phyloP scores from a whole-genome alignment of 2,329 filamentous ascomycete genomes.

The Hypoxylon sp. region DNA sequence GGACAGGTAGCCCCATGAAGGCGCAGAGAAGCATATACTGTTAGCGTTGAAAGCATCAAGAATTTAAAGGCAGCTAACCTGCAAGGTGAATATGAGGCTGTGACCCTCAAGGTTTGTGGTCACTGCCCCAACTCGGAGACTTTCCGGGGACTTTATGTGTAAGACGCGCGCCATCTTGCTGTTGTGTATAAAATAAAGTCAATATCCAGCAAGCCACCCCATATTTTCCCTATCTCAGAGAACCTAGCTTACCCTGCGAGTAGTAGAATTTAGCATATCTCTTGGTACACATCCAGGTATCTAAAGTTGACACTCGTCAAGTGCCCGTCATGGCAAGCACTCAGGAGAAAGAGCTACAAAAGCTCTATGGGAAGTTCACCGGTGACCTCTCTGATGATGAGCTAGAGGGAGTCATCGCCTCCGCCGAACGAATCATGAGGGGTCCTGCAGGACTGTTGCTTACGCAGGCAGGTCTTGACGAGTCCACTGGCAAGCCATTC shows the following conservation, averaged over 20 bases:
- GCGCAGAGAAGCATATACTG: not conserved
- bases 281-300: not conserved
- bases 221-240: not conserved
- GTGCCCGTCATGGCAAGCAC: slow-evolving; percentile 36
- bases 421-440: slow-evolving; percentile 45
- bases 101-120: slow-evolving; percentile 21
- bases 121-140: slow-evolving; percentile 29
- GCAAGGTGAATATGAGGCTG: not conserved
- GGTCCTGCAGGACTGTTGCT: slow-evolving; percentile 47
- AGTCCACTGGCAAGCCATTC: slow-evolving; percentile 51
- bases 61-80: not conserved
- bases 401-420: slow-evolving; percentile 38
- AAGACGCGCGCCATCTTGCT: not conserved
- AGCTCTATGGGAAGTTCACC: slow-evolving; percentile 38
- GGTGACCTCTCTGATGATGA: slow-evolving; percentile 31
- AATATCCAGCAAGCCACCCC: too few species aligned
- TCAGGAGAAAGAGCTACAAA: slow-evolving; percentile 42
- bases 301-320: not conserved
- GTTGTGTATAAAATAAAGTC: slow-evolving; percentile 15
- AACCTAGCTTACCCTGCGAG: not conserved
- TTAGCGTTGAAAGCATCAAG: not conserved
- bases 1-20: not conserved
- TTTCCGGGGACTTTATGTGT: slow-evolving; percentile 37
- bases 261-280: not conserved
- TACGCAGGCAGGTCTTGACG: slow-evolving; percentile 51